Conservation (phyloP, 192 early-diverging fungal genomes). For the Spizellomyces sp. region DNA sequence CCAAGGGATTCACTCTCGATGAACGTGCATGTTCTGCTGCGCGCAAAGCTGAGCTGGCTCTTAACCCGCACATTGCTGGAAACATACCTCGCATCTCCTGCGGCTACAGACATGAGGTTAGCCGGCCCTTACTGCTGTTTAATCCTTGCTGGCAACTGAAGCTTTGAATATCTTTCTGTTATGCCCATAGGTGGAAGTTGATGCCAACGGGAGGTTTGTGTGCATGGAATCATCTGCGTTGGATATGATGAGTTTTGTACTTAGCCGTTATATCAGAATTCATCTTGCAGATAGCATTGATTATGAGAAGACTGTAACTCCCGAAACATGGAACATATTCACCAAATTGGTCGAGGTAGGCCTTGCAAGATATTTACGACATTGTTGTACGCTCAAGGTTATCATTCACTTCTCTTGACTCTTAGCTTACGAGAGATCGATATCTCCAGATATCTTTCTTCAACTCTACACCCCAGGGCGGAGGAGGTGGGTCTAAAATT, state of each 20-base stretch:
- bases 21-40: conserved; percentile 71
- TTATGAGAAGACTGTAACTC: conserved; percentile 64
- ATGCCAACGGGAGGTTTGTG: conserved; percentile 45
- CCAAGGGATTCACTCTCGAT: conserved; percentile 58
- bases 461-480: conserved; percentile 84
- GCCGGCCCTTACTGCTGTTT: neutral
- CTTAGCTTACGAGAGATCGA: conserved; percentile 29
- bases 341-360: conserved; percentile 47
- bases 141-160: neutral
- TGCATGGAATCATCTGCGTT: no score
- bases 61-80: conserved; percentile 72
- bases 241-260: no score
- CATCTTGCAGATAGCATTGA: conserved; percentile 65
- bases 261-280: conserved; percentile 33
- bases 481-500: conserved; percentile 54
- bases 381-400: neutral
- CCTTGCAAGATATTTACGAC: neutral
- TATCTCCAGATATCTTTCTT: conserved; percentile 71
- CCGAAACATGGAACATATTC: conserved; percentile 70
- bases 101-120: conserved; percentile 53
- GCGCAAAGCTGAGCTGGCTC: conserved; percentile 71
- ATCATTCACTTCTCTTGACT: neutral
- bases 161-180: conserved; percentile 19
- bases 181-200: conserved; percentile 57
- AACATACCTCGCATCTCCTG: conserved; percentile 74